A percentile compares a stretch with the other conserved stretches of the same genome.
These are phyloP conservation scores for Trichoderma arundinaceum DNA, from an alignment of 2,329 filamentous ascomycete genomes.

Conservation along the genomic window DNA sequence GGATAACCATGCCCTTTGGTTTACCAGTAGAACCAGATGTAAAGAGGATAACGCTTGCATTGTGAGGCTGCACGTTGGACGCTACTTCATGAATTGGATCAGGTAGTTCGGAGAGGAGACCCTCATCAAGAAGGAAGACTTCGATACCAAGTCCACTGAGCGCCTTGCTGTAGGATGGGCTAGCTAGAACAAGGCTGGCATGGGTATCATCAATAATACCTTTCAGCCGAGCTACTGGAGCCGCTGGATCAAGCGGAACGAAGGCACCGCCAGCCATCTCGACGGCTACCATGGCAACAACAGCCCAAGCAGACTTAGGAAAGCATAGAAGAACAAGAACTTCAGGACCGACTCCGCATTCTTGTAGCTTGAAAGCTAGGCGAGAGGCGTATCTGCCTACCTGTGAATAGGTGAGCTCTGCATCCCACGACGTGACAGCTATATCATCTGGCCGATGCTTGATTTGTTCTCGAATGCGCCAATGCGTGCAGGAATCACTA, in stretches of 20 bases:
- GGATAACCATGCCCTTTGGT: slow-evolving; percentile 29
- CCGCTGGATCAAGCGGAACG: slow-evolving; percentile 32
- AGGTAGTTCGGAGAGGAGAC: neutral
- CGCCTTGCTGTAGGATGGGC: neutral
- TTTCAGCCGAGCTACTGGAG: neutral
- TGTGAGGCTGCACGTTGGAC: neutral
- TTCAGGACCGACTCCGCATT: slow-evolving; percentile 24
- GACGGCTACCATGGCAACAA: slow-evolving; percentile 33
- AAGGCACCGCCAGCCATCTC: slow-evolving; percentile 34
- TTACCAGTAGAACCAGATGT: slow-evolving; percentile 26
- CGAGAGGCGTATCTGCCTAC: slow-evolving; percentile 3
- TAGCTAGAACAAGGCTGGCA: neutral
- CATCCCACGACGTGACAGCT: slow-evolving; percentile 26
- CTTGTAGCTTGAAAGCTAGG: slow-evolving; percentile 14
- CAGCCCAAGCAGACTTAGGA: slow-evolving; percentile 32
- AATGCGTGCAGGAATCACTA: slow-evolving; percentile 13
- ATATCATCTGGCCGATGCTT: slow-evolving; percentile 8
- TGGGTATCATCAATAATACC: slow-evolving; percentile 5
- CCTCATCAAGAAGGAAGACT: slow-evolving; percentile 14
- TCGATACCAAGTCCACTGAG: slow-evolving; percentile 3
- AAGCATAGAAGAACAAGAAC: slow-evolving; percentile 33
- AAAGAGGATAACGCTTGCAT: slow-evolving; percentile 28
- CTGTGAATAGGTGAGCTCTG: slow-evolving; percentile 26
- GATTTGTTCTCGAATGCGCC: slow-evolving; percentile 13
- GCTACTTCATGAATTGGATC: neutral